Evolutionary conservation across 1,284 basidiomycete genomes (phyloP).

Genomic region (Puccinia polysora): DNA sequence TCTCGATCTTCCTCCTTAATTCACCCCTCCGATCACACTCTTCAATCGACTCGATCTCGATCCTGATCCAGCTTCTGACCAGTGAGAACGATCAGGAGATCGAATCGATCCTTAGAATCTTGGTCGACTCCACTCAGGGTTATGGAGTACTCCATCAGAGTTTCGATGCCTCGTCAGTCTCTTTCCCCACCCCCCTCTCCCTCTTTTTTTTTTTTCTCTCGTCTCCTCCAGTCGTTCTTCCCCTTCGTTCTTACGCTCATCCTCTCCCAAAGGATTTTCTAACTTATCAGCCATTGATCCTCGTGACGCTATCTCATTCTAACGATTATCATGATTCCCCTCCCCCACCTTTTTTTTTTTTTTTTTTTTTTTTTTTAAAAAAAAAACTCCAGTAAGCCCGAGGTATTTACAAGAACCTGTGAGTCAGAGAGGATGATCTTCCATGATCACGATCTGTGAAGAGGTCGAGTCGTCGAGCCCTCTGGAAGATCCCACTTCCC

Average conservation of each 20-base stretch:
- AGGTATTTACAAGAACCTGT: conserved; percentile 16
- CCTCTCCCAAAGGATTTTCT: not conserved
- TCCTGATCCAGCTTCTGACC: not conserved
- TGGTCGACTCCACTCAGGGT: conserved; percentile 1
- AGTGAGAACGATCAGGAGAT: conserved; percentile 4
- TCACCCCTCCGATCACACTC: too few species aligned
- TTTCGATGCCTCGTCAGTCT: conserved; percentile 7
- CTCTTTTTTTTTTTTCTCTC: not conserved
- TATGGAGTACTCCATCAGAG: conserved; percentile 7
- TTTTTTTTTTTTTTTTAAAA: not conserved
- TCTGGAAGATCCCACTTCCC: too few species aligned
- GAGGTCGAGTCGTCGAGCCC: too few species aligned
- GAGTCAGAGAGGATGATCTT: too few species aligned
- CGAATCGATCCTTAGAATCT: not conserved
- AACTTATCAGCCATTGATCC: too few species aligned
- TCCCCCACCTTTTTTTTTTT: not conserved
- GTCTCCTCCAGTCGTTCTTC: not conserved
- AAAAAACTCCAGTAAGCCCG: not conserved
- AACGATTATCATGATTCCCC: too few species aligned
- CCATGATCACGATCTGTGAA: too few species aligned
- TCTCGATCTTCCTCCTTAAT: too few species aligned
- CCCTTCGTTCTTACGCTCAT: not conserved
- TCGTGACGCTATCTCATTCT: too few species aligned
- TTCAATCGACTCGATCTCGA: too few species aligned
- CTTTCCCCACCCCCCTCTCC: not conserved